Evolutionary conservation across 352 stramenopile genomes (phyloP).

Genomic region (Peronospora belbahrii): DNA sequence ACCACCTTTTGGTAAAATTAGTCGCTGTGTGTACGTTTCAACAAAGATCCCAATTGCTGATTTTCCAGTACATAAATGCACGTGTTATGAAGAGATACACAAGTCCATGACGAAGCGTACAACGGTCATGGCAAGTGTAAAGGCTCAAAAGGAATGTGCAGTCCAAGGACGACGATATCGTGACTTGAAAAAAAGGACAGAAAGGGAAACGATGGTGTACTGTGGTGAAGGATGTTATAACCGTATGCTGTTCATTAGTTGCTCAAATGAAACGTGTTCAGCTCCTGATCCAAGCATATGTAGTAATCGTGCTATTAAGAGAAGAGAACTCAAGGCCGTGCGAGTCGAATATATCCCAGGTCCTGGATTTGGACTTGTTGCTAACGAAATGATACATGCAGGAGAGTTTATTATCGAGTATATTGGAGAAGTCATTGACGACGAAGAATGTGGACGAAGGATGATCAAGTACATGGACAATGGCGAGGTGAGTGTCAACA

Average conservation of each 20-base stretch:
- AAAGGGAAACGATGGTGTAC: slow-evolving; percentile 15
- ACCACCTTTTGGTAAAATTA: slow-evolving; percentile 55
- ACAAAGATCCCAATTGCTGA: slow-evolving; percentile 44
- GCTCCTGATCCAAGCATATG: slow-evolving; percentile 55
- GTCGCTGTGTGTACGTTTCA: slow-evolving; percentile 69
- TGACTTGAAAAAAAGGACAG: slow-evolving; percentile 14
- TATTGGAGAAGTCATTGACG: slow-evolving; percentile 89
- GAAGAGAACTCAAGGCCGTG: slow-evolving; percentile 54
- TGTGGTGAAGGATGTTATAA: slow-evolving; percentile 77
- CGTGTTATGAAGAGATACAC: slow-evolving; percentile 48
- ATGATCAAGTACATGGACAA: slow-evolving; percentile 49
- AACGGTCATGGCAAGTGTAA: slow-evolving; percentile 40
- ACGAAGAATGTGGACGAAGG: slow-evolving; percentile 64
- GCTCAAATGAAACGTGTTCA: slow-evolving; percentile 69
- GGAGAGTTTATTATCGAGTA: slow-evolving; percentile 92
- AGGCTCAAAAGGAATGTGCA: slow-evolving; percentile 20
- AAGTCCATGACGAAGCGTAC: slow-evolving; percentile 47
- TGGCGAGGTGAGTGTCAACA: slow-evolving; percentile 32
- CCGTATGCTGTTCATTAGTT: slow-evolving; percentile 80
- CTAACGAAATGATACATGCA: slow-evolving; percentile 63
- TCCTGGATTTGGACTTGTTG: slow-evolving; percentile 87
- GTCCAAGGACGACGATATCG: slow-evolving; percentile 2
- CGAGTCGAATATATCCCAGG: slow-evolving; percentile 69
- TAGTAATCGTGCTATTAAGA: slow-evolving; percentile 67
- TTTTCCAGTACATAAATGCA: slow-evolving; percentile 66